Evolutionary conservation across 2,329 filamentous ascomycete genomes (phyloP), one percentile per base, ranked within the genome.

Genomic region (Orbilia brochopaga): DNA sequence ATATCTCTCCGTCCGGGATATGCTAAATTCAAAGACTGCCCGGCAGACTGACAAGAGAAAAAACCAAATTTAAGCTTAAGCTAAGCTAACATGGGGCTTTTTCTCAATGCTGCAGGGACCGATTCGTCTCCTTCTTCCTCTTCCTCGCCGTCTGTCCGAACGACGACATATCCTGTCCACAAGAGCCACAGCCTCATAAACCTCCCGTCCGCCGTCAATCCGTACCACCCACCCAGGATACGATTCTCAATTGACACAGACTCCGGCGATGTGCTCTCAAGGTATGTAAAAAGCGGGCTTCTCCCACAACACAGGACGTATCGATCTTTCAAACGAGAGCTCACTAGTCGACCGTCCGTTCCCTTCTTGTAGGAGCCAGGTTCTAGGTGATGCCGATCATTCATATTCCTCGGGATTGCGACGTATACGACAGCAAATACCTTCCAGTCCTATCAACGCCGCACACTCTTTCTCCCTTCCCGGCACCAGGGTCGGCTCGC

Each of bases 351-450:
- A 4, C 27, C 56, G 74, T 72, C n/a, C 48, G 35, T 15, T 32
- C 24, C 13, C 35, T 61, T 76, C 75, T 69, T 76, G 61, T 79
- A 95, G 91, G 83, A 91, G 90, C 77, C 87, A 91, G 78, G 85
- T 96, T 78, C 85, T 95, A 79, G 84, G 87, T 75, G 91, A 93
- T 81, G 92, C 96, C 78, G 90, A 94, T 83, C 91, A 91, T 76
- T 82, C 94, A 74, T 91, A 91, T 61, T 85, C 89, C 50, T 95
- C 91, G 64, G 92, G 94, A 75, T 85, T 99, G 78, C 89, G 92
- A 79, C 90, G 94, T 77, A 99, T 99, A 79, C 90, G 94, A 79
- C 93, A 97, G 80, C 88, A 92, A 77, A 89, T 89, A 30, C 74
- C 74, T 10, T 69, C 69, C 44, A 74, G 74, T 50, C 69, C 75